Base-by-base conservation (phyloP, 306 rosid genomes). In the Erythrophleum fordii region DNA sequence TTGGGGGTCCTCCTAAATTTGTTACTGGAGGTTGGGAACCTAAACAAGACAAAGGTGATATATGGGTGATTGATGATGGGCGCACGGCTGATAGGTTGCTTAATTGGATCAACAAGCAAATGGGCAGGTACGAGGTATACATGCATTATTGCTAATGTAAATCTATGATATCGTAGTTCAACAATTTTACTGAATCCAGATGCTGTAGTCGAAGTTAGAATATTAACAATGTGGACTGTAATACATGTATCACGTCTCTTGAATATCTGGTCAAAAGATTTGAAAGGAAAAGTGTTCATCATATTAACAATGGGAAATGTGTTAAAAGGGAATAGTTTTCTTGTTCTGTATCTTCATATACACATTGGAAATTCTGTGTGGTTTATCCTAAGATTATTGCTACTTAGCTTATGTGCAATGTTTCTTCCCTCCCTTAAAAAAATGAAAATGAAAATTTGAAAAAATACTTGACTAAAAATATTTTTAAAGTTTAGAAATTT, bases 1-100 rank as follows among this genome's bases (percentile, higher is more conserved):
- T 41, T 95, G 99, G 99, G 97, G 97, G 86, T 82, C 99, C 99
- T 81, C 72, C 96, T 70, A 93, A 93, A 82, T 95, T 95, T 89
- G 92, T 90, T 68, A 86, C 91, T 48, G 87, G 93, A 75, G 78
- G 90, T 79, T 92, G 92, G 98, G 90, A 86, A 52, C 95, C 95
- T 68, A 89, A 84, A 73, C 88, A 87, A 91, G 90, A 85, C 71
- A 95, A 91, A 73, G 86, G 85, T 83, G 94, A 86, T 79, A 83
- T 95, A 82, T 79, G 2, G 49, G 42, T 81, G 72, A 93, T 95
- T 66, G 87, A 88, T 58, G 84, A 95, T 77, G 91, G 86, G 49
- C 94, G 91, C 53, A 89, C 98, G 44, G 94, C 99, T 71, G 98
- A 91, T 58, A 88, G 44, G 80, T 86, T 95, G 86, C 97, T 95